A percentile compares a stretch with the other conserved stretches of the same genome.
Conservation (phyloP, 108 stramenopile species). For the Nitzschia sp. region DNA sequence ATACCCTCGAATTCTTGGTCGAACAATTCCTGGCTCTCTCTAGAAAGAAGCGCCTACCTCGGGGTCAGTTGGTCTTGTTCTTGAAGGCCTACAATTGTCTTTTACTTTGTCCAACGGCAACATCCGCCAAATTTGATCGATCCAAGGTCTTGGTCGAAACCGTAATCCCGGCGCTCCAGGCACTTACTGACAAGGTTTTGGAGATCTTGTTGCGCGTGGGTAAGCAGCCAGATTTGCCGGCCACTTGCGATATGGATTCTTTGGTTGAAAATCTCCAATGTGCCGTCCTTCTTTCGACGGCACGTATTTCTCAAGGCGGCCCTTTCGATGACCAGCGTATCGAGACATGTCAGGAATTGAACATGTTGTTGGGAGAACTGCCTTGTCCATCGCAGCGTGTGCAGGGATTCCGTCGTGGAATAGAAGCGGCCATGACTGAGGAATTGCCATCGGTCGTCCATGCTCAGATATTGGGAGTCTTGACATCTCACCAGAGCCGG, state of each 20-base stretch:
- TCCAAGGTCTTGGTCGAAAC: background rate
- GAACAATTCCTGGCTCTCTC: background rate
- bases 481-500: background rate
- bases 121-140: background rate
- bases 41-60: background rate
- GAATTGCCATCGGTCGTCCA: background rate
- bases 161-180: background rate
- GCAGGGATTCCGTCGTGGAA: background rate
- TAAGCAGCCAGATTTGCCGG: background rate
- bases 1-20: background rate
- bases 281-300: background rate
- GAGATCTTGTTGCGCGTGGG: background rate
- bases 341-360: constrained; percentile 7
- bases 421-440: background rate
- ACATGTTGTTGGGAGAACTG: background rate
- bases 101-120: constrained; percentile 1
- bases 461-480: background rate
- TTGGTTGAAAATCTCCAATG: background rate
- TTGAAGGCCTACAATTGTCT: constrained; percentile 14
- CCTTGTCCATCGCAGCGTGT: background rate
- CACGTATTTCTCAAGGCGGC: constrained; percentile 1
- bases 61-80: constrained; percentile 5
- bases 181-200: background rate
- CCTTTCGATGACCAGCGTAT: background rate
- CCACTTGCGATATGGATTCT: background rate